Conservation (phyloP, 208 protist genomes). For the Leishmania gerbilli region DNA sequence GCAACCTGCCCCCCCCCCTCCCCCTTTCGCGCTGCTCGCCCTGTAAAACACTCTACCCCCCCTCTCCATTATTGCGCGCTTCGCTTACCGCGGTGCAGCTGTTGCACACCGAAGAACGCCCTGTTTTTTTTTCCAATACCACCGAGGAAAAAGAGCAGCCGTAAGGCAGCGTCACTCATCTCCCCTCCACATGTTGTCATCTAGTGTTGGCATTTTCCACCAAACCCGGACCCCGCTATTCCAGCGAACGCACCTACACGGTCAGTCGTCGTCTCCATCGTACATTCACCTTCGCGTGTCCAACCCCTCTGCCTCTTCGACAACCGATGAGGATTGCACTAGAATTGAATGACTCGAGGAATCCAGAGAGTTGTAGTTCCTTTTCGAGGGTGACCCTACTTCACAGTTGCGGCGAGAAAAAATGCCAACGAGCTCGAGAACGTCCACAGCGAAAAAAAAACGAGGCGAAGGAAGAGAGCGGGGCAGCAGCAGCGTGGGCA, state of each 20-base stretch:
- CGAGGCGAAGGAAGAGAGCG: not conserved
- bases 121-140: not conserved
- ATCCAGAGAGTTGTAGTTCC: constrained; percentile 52
- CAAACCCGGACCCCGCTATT: not conserved
- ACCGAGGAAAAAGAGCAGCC: not conserved
- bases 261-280: not conserved
- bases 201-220: not conserved
- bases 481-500: not conserved
- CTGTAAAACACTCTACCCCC: not conserved
- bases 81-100: not conserved
- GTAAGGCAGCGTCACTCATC: not conserved
- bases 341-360: constrained; percentile 21
- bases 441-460: not conserved
- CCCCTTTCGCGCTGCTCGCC: not conserved
- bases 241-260: not conserved
- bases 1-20: too few relatives aligned
- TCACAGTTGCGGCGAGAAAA: not conserved
- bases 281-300: constrained; percentile 1
- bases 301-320: constrained; percentile 28
- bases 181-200: not conserved
- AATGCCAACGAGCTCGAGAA: not conserved
- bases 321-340: constrained; percentile 47
- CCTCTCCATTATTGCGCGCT: not conserved
- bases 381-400: not conserved
- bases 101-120: not conserved